Percentiles rank a stretch among this genome's conserved stretches.
phyloP scores from a whole-genome alignment of 441 rosid genomes.

The Brassica balearica region DNA sequence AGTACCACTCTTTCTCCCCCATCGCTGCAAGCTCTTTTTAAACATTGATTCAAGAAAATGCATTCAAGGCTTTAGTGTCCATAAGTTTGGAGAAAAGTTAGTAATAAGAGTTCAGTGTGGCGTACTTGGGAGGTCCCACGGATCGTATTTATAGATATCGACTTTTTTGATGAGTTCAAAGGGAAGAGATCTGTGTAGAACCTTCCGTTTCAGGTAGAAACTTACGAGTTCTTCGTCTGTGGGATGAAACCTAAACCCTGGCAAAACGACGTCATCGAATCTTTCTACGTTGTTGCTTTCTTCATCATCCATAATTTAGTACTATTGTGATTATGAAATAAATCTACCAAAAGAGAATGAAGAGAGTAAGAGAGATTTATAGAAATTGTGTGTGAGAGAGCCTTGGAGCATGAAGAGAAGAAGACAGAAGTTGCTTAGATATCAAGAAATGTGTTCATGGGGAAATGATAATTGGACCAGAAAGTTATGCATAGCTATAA shows the following conservation, averaged over 20 bases:
- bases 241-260: slow-evolving; percentile 94
- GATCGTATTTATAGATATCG: slow-evolving; percentile 87
- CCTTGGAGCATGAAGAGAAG: no score
- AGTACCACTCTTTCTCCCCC: slow-evolving; percentile 95
- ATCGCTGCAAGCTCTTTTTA: slow-evolving; percentile 64
- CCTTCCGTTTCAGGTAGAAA: slow-evolving; percentile 79
- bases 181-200: slow-evolving; percentile 68
- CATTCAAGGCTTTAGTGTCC: background rate
- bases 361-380: slow-evolving; percentile 31
- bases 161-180: slow-evolving; percentile 93
- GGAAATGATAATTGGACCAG: slow-evolving; percentile 46
- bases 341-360: slow-evolving; percentile 18
- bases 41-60: slow-evolving; percentile 24
- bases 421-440: slow-evolving; percentile 28
- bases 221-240: slow-evolving; percentile 96
- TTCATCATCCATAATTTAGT: slow-evolving; percentile 59
- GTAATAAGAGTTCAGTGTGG: background rate
- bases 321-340: background rate
- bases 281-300: slow-evolving; percentile 55
- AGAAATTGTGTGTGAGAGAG: slow-evolving; percentile 6
- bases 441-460: slow-evolving; percentile 42
- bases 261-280: slow-evolving; percentile 76
- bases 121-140: slow-evolving; percentile 99
- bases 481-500: slow-evolving; percentile 42
- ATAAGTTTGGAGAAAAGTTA: background rate